A percentile compares a stretch with the other conserved stretches of the same genome.
Evolutionary conservation across 805 yeast species (phyloP).

Genomic region (Yarrowia keelungensis): DNA sequence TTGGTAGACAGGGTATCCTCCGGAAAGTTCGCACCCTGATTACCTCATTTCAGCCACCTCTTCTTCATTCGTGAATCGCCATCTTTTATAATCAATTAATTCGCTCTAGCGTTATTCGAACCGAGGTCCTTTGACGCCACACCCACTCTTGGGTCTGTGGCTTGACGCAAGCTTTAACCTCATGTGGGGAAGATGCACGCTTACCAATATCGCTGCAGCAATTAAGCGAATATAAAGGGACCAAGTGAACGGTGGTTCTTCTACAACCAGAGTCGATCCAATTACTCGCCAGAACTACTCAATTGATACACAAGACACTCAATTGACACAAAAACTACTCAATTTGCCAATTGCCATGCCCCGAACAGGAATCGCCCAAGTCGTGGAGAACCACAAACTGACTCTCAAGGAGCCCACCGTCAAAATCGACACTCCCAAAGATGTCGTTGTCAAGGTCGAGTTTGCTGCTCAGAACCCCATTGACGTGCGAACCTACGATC

Average conservation of each 20-base stretch:
- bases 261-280: too few relatives aligned
- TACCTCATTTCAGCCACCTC: too few relatives aligned
- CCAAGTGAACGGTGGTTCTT: too few relatives aligned
- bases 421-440: constrained; percentile 25
- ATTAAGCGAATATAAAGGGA: too few relatives aligned
- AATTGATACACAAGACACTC: too few relatives aligned
- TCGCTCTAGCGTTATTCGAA: not conserved
- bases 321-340: not conserved
- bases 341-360: constrained; percentile 3
- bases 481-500: constrained; percentile 28
- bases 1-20: too few relatives aligned
- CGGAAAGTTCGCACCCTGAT: too few relatives aligned
- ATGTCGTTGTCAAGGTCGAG: constrained; percentile 30
- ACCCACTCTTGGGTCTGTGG: not conserved
- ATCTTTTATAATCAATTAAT: constrained; percentile 7
- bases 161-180: constrained; percentile 4
- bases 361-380: constrained; percentile 36
- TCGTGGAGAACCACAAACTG: constrained; percentile 28
- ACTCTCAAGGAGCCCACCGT: constrained; percentile 12
- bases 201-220: constrained; percentile 5
- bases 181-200: constrained; percentile 23
- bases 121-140: constrained; percentile 18
- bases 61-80: not conserved
- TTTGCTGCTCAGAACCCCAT: constrained; percentile 38
- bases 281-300: too few relatives aligned